Evolutionary conservation across 2,329 filamentous ascomycete species (phyloP), one percentile per base, ranked within the genome.

Genomic region (Cucurbitaria berberidis): DNA sequence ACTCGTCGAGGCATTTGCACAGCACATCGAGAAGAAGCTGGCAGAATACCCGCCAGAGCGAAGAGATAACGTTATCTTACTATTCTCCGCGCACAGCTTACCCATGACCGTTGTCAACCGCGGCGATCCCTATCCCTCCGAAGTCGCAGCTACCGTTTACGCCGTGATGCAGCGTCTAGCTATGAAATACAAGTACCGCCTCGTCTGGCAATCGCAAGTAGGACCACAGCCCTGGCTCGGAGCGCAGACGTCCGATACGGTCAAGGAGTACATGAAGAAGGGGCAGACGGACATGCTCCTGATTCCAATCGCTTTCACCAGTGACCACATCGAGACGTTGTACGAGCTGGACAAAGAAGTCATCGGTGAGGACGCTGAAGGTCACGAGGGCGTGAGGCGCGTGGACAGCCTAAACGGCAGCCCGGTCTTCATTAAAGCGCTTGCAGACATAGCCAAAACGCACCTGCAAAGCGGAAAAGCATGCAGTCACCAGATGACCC

Each of bases 131-230:
- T 99, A 99, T 74, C 93, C 95, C 1, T 89, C 91, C 27, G 95
- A 99, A 75, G 95, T 99, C 5, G 93, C 91, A 6, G 95, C 95
- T 9, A 99, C 95, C 0, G 95, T 98, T 8, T 88, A 96, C 71
- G 93, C 93, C 2, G 93, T 99, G n/a, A 97, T 97, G 89, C 86
- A 96, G 73, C 84, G 91, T 43, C 82, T 99, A 13, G 88, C 88
- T 27, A 92, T 95, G 76, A 88, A 86, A 56, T 95, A 99, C 77
- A 91, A 90, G 5, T 98, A 97, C 77, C 88, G 95, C 48, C 82
- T 99, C 16, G 95, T 93, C 69, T 99, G 95, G 95, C 95, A 99
- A 76, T 97, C 93, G 5, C 95, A 99, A 77, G 95, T 99, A 59
- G 95, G 96, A 7, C 95, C 96, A 0, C 91, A 89, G 24, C 90